Base-by-base conservation (phyloP, 805 yeast species). In the Debaryomyces castellii region DNA sequence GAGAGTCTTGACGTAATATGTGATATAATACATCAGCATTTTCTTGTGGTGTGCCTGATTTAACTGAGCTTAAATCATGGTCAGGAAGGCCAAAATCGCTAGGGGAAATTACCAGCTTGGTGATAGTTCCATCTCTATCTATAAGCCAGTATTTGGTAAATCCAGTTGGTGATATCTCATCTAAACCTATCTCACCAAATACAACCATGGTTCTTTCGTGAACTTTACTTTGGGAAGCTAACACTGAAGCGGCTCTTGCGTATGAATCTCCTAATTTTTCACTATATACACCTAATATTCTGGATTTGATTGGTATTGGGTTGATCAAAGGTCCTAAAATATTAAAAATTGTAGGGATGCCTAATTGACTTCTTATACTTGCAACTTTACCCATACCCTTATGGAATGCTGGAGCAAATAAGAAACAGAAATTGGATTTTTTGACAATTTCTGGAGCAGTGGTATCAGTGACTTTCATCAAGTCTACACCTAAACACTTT, bases 351-450 rank as follows among this genome's bases (percentile, higher is more conserved):
- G 98, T 86, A 2, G 98, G 98, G 9, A 92, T 78, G 0, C 96
- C 97, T 47, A 94, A 64, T 22, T 80, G 72, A 37, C 85, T 77
- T 57, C 99, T 76, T n/a, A 94, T 67, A 16, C 77, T 73, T 1
- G 91, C 96, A 7, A 92, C 94, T 44, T 76, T 74, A 35, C 81
- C 88, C 96, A 94, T 87, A 4, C 92, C 96, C 10, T 87, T 86
- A 63, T 94, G 98, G 74, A 91, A 94, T 38, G 89, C 83, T 4
- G 98, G 98, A 1, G 99, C 99, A 60, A 88, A 86, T 18, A 94
- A 72, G 60, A 80, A 94, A 67, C 80, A 85, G 56, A 80, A 86
- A 41, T 73, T 60, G 20, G 78, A 61, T 54, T 73, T 58, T 55
- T 72, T 64, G 20, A 85, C 74, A 32, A 84, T 76, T 4, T 67